A percentile compares a stretch with the other conserved stretches of the same genome.
phyloP scores from a whole-genome alignment of 805 yeast genomes.

The Pichia ethanolica region DNA sequence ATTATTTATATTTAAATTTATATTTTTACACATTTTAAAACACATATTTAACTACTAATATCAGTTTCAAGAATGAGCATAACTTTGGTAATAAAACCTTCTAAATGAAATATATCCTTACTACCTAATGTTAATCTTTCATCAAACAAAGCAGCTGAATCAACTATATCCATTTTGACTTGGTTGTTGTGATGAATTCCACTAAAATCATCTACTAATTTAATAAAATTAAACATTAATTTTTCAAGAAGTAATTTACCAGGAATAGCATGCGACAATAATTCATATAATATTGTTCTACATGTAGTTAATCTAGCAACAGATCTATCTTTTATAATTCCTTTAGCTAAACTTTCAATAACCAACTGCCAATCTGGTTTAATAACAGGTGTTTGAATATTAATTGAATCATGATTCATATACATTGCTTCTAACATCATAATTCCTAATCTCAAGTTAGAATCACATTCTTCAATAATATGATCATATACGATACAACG shows the following conservation, averaged over 20 bases:
- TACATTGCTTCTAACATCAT: constrained; percentile 76
- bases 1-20: too few species aligned
- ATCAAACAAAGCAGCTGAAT: constrained; percentile 62
- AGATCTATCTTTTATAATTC: constrained; percentile 52
- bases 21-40: too few species aligned
- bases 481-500: constrained; percentile 33
- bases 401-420: constrained; percentile 55
- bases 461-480: constrained; percentile 49
- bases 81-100: constrained; percentile 83
- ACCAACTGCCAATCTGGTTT: constrained; percentile 90
- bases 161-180: constrained; percentile 42
- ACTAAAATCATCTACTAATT: constrained; percentile 13
- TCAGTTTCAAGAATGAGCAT: constrained; percentile 66
- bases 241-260: constrained; percentile 70
- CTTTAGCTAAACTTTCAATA: constrained; percentile 53
- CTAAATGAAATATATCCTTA: constrained; percentile 89
- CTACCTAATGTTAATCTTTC: constrained; percentile 81
- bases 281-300: constrained; percentile 69
- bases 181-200: constrained; percentile 13
- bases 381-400: constrained; percentile 43
- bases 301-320: constrained; percentile 55
- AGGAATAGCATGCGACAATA: constrained; percentile 90
- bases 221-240: constrained; percentile 33
- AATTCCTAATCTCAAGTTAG: constrained; percentile 73
- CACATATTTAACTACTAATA: background rate